phyloP scores from a whole-genome alignment of 805 yeast species.

The Pichia cabralensis region DNA sequence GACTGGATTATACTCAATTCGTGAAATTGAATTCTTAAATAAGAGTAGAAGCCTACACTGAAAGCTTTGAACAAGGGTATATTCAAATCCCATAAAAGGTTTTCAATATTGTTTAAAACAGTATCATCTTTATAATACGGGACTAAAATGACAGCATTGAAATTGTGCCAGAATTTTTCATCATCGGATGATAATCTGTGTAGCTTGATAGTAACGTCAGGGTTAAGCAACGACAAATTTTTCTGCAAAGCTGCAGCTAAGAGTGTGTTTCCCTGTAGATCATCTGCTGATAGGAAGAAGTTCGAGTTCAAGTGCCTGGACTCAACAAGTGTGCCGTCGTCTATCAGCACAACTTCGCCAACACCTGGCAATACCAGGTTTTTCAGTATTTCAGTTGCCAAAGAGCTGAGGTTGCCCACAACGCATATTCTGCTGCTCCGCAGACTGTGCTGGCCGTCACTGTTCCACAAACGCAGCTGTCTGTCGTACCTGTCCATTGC shows the following conservation, averaged over 20 bases:
- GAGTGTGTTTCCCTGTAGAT: no score
- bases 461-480: slow-evolving; percentile 82
- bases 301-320: slow-evolving; percentile 29
- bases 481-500: slow-evolving; percentile 58
- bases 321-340: slow-evolving; percentile 53
- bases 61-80: slow-evolving; percentile 47
- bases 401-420: no score
- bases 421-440: no score
- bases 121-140: slow-evolving; percentile 2
- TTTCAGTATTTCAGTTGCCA: slow-evolving; percentile 63
- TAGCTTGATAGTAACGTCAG: slow-evolving; percentile 38
- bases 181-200: no score
- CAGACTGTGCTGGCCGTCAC: slow-evolving; percentile 58
- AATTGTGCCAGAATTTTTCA: slow-evolving; percentile 35
- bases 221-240: slow-evolving; percentile 47
- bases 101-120: background rate
- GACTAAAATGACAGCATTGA: slow-evolving; percentile 38
- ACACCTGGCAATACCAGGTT: slow-evolving; percentile 66
- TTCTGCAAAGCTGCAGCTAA: no score
- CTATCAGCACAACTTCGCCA: no score
- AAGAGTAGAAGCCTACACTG: slow-evolving; percentile 58
- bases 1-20: slow-evolving; percentile 69
- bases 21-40: slow-evolving; percentile 37
- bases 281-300: slow-evolving; percentile 45
- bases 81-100: slow-evolving; percentile 29